Percentiles rank a stretch among this genome's conserved stretches.
Conservation (phyloP, 495 filamentous ascomycete genomes). For the Neurospora discreta region DNA sequence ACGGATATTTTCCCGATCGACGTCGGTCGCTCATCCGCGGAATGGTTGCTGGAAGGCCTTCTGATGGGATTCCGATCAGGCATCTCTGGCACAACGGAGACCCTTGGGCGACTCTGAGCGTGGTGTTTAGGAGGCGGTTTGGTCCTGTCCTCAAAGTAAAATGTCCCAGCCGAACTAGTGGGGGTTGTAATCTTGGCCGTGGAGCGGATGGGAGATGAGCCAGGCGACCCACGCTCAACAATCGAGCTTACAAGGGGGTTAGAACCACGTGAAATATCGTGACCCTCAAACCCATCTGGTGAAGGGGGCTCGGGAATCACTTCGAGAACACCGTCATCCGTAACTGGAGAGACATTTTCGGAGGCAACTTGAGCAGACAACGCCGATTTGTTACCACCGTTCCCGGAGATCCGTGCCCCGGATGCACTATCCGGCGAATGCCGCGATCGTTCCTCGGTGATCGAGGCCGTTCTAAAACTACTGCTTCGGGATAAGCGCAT, state of each 20-base stretch:
- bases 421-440: slow-evolving; percentile 10
- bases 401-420: slow-evolving; percentile 7
- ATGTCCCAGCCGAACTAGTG: slow-evolving; percentile 10
- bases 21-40: slow-evolving; percentile 15
- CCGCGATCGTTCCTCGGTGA: slow-evolving; percentile 23
- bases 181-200: slow-evolving; percentile 25
- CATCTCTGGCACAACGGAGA: neutral
- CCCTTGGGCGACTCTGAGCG: slow-evolving; percentile 1
- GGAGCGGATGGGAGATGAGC: slow-evolving; percentile 10
- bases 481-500: slow-evolving; percentile 23
- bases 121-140: slow-evolving; percentile 12
- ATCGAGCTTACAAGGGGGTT: slow-evolving; percentile 4
- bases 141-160: slow-evolving; percentile 22
- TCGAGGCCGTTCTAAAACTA: slow-evolving; percentile 30
- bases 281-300: neutral
- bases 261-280: neutral
- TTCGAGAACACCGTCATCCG: neutral
- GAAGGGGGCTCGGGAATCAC: neutral
- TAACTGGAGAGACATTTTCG: neutral
- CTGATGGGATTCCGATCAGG: slow-evolving; percentile 32
- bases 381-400: slow-evolving; percentile 10
- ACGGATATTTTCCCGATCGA: slow-evolving; percentile 23
- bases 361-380: slow-evolving; percentile 3
- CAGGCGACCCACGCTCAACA: slow-evolving; percentile 6
- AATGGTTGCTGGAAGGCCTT: slow-evolving; percentile 12